Evolutionary conservation across 176 grass and related monocot genomes (phyloP).

Genomic region (Poa annua): DNA sequence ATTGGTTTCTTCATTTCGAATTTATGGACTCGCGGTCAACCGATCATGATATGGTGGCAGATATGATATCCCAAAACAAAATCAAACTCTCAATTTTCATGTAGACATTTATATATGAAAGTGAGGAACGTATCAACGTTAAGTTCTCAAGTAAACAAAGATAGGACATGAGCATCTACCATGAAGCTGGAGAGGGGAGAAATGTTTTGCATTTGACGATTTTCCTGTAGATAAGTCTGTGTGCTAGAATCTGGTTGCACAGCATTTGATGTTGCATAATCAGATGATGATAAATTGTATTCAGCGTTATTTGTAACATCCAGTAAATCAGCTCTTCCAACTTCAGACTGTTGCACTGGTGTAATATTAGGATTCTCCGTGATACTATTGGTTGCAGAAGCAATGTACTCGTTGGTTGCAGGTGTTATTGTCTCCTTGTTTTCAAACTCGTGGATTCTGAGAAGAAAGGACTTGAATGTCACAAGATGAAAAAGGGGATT

Average conservation of each 20-base stretch:
- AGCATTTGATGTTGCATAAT: conserved; percentile 50
- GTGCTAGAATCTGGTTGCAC: conserved; percentile 53
- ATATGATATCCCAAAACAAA: conserved; percentile 14
- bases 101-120: background rate
- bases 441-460: conserved; percentile 58
- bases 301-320: conserved; percentile 53
- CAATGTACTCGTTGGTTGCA: conserved; percentile 44
- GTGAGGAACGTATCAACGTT: background rate
- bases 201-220: conserved; percentile 69
- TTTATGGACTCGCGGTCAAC: background rate
- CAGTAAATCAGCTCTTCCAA: conserved; percentile 48
- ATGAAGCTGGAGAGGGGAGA: conserved; percentile 72
- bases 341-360: conserved; percentile 55
- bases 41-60: background rate
- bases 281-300: conserved; percentile 60
- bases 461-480: conserved; percentile 35
- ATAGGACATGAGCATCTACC: conserved; percentile 45
- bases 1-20: background rate
- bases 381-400: conserved; percentile 42
- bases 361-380: conserved; percentile 48
- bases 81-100: background rate
- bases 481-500: background rate
- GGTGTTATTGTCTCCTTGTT: conserved; percentile 44
- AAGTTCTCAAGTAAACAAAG: conserved; percentile 12
- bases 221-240: conserved; percentile 64